Evolutionary conservation across 2,329 filamentous ascomycete genomes (phyloP), one percentile per base, ranked within the genome.

Genomic region (Alternaria gansuensis): DNA sequence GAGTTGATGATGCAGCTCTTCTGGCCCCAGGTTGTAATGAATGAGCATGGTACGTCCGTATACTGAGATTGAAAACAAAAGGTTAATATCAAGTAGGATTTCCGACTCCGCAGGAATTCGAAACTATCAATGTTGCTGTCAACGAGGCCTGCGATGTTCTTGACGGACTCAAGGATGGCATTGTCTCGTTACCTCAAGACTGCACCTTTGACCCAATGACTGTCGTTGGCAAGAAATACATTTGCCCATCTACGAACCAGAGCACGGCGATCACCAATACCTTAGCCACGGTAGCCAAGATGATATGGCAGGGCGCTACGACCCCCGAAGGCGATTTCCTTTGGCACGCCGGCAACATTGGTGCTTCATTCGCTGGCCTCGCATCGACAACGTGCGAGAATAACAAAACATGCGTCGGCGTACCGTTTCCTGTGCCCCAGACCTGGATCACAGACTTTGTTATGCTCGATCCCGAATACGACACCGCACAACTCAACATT

Each of bases 151-250:
- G 74, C 46, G 71, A 74, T 49, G 51, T 31, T n/a, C 46, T 68
- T 0, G 73, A 76, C 53, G 70, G 69, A 4, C 53, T 69, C 2
- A 3, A 70, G 59, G 36, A 85, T 71, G 65, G 66, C 4, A 59
- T 75, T 9, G 59, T 75, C 4, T 49, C 57, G 11, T 57, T 66
- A 23, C 67, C 71, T 0, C 55, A 60, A 5, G 29, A 34, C 0
- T 76, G 73, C 56, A 40, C 59, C 2, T 75, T 75, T 44, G 60
- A 70, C 10, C 60, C 66, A 21, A 41, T 10, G 0, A 51, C 37
- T 7, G 34, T 65, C 10, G 49, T 70, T n/a, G 68, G 64, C 4
- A 36, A 69, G 13, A 21, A 44, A 36, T 44, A 59, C 21, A n/a
- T 40, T 4, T 64, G 55, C 37, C 44, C 55, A 21, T 59, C 49